Conservation (phyloP, 257 asterid genomes). For the Mentha longifolia region DNA sequence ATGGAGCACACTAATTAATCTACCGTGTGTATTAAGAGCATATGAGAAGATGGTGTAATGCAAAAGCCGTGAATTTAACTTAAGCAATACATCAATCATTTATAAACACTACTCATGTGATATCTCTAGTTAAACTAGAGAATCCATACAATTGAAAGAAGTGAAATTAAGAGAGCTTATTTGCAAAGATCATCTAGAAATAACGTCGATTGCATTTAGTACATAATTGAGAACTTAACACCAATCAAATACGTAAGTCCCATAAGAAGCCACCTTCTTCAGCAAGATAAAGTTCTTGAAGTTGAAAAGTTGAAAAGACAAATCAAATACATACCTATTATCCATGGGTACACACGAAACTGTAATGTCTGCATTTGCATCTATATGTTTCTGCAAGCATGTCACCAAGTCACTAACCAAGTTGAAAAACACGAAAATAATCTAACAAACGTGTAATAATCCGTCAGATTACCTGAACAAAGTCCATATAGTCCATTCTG, state of each 20-base stretch:
- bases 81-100: not conserved
- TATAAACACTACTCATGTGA: too few relatives aligned
- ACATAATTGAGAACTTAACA: not conserved
- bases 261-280: not conserved
- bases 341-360: constrained; percentile 96
- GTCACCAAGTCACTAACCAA: constrained; percentile 17
- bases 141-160: not conserved
- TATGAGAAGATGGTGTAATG: not conserved
- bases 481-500: constrained; percentile 96
- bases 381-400: constrained; percentile 83
- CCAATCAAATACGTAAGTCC: not conserved
- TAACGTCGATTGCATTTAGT: not conserved
- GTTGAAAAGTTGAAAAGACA: not conserved
- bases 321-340: constrained; percentile 58
- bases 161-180: not conserved
- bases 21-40: not conserved
- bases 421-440: not conserved
- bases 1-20: constrained; percentile 4
- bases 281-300: not conserved
- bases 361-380: constrained; percentile 87
- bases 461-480: constrained; percentile 71
- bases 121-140: too few relatives aligned
- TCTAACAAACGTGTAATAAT: not conserved
- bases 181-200: not conserved
- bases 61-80: not conserved